These are phyloP conservation scores for Colletotrichum magnum DNA, from an alignment of 2,329 filamentous ascomycete species.

Conservation along the genomic window DNA sequence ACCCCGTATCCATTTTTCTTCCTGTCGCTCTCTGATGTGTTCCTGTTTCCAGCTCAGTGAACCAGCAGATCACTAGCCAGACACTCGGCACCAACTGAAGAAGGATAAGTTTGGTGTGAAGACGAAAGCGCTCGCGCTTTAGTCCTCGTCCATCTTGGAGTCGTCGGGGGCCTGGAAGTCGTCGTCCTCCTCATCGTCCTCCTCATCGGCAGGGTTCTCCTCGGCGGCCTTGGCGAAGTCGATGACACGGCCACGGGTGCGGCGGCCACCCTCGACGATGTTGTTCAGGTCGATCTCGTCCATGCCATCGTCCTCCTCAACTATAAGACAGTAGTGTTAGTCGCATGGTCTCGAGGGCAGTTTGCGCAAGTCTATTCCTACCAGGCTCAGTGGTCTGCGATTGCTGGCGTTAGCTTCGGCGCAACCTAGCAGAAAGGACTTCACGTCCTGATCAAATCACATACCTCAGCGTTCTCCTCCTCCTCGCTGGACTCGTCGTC, in stretches of 20 bases:
- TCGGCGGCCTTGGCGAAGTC: constrained; percentile 93
- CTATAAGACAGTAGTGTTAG: constrained; percentile 53
- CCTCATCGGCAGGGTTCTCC: constrained; percentile 81
- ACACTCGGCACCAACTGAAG: not conserved
- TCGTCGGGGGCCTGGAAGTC: constrained; percentile 76
- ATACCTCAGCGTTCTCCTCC: constrained; percentile 70
- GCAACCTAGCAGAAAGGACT: not conserved
- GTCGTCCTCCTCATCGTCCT: constrained; percentile 84
- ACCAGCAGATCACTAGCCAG: not conserved
- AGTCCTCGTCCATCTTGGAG: constrained; percentile 79
- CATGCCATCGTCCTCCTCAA: constrained; percentile 84
- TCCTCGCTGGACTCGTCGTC: constrained; percentile 82
- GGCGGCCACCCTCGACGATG: constrained; percentile 83
- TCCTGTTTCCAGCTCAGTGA: constrained; percentile 2
- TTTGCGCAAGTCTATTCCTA: constrained; percentile 40
- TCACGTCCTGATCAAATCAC: constrained; percentile 47
- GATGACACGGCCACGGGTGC: constrained; percentile 92
- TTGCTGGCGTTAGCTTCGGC: constrained; percentile 31
- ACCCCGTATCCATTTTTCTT: constrained; percentile 17
- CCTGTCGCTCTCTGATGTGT: constrained; percentile 5
- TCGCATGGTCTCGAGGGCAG: constrained; percentile 41
- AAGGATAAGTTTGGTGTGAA: constrained; percentile 15
- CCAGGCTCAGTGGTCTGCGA: constrained; percentile 45
- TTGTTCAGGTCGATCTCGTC: constrained; percentile 93
- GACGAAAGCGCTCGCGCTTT: constrained; percentile 35